Conservation (phyloP, 2,329 filamentous ascomycete genomes). For the Fusarium drepaniforme region DNA sequence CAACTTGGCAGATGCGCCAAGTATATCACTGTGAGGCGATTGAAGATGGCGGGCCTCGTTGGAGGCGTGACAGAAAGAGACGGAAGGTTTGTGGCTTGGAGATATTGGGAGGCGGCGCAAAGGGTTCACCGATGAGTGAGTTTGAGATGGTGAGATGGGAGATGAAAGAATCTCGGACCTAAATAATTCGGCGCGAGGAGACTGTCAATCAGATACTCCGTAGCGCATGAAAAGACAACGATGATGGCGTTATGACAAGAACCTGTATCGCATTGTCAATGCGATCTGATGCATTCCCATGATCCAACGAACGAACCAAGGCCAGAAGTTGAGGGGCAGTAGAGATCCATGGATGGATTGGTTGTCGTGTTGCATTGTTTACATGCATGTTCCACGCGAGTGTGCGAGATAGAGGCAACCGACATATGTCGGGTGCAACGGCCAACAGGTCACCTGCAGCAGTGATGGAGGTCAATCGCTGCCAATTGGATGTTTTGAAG, state of each 20-base stretch:
- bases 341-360: constrained; percentile 20
- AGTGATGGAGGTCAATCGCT: constrained; percentile 10
- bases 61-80: constrained; percentile 46
- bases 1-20: constrained; percentile 51
- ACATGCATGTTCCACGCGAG: constrained; percentile 14
- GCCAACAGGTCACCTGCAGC: constrained; percentile 6
- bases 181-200: constrained; percentile 43
- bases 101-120: constrained; percentile 44
- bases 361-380: constrained; percentile 36
- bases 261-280: constrained; percentile 9
- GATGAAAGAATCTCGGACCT: constrained; percentile 43
- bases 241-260: constrained; percentile 18
- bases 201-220: constrained; percentile 18
- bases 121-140: constrained; percentile 30
- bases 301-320: constrained; percentile 1
- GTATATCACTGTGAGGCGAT: constrained; percentile 41
- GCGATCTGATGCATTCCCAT: constrained; percentile 14
- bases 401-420: constrained; percentile 22
- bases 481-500: constrained; percentile 19
- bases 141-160: constrained; percentile 33
- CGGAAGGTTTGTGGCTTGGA: constrained; percentile 46
- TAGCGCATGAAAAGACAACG: constrained; percentile 6
- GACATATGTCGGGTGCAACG: constrained; percentile 14
- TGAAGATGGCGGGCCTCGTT: constrained; percentile 45
- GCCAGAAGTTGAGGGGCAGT: constrained; percentile 22